Base-by-base conservation (phyloP, 257 asterid genomes). In the Petunia secreta region DNA sequence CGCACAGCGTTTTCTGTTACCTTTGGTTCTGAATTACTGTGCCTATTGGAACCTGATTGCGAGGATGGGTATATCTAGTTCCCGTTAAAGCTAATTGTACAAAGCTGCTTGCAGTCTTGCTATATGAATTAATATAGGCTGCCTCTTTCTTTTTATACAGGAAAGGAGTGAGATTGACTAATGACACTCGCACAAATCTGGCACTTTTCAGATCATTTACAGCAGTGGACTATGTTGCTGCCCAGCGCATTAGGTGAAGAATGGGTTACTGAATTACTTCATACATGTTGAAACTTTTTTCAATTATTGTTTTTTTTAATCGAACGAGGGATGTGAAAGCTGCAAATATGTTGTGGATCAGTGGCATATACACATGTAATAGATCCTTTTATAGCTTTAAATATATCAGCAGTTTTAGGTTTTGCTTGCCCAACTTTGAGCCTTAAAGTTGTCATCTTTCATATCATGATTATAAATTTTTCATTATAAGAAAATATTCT, bases 241-340 rank as follows among this genome's bases (percentile, higher is more conserved):
- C 97, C 79, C 99, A 96, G 86, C 82, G 99, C 84, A 91, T 94
- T 63, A 89, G 99, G 99, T 91, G 82, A 84, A 83, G n/a, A 77
- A 34, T 37, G 40, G 44, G 59, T 52, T 69, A 46, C 10, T 44
- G 59, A 69, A 46, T 66, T 69, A 44, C 41, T 69, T 25, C 16
- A 69, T 69, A 69, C 77, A 69, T 9, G 77, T 9, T 36, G 25
- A 69, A 69, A 25, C 41, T 69, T 46, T 69, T 10, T 46, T 69
- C 77, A 25, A 11, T 7, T 69, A 5, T 46, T 69, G 25, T 46
- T 69, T 46, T 58, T 46, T 46, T 4, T 46, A 69, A 15, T 69
- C 25, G 34, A 69, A 69, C 25, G 44, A 69, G 3, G 59, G 25
- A 68, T 68, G 76, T 9, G 76, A 68, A 68, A 69, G 40, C 77